Percentiles rank a stretch among this genome's conserved stretches.
phyloP scores from a whole-genome alignment of 257 asterid species.

The Solanum gandarillasii region DNA sequence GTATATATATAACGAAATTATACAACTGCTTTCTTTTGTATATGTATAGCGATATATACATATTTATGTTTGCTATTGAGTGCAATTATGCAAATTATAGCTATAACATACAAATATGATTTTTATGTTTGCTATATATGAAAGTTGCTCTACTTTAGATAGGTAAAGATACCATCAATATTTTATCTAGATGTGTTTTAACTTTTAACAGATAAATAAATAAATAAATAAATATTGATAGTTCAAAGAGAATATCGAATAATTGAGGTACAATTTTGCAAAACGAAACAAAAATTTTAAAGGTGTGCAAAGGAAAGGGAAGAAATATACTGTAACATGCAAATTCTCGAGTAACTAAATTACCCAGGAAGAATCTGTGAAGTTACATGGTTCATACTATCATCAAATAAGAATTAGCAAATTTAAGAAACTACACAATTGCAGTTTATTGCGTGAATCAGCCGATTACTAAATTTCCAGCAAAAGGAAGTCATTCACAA shows the following conservation, averaged over 20 bases:
- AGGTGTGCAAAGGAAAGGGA: background rate
- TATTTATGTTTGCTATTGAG: too few relatives aligned
- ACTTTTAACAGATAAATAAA: background rate
- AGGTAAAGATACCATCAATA: background rate
- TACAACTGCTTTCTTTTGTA: too few relatives aligned
- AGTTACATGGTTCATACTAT: background rate
- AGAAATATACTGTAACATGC: too few relatives aligned
- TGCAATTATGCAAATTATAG: too few relatives aligned
- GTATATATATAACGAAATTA: too few relatives aligned
- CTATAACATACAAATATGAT: too few relatives aligned
- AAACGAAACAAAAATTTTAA: background rate
- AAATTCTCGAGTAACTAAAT: too few relatives aligned
- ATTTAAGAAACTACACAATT: background rate
- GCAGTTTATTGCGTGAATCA: background rate
- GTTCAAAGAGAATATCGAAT: background rate
- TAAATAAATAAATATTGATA: background rate
- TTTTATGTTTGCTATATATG: too few relatives aligned
- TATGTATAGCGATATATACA: too few relatives aligned
- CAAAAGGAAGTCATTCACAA: background rate
- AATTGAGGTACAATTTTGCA: background rate
- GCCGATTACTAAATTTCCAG: background rate
- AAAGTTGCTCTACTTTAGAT: background rate
- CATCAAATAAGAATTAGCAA: background rate
- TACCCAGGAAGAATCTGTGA: too few relatives aligned
- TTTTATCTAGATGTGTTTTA: background rate